A percentile compares a stretch with the other conserved stretches of the same genome.
These are phyloP conservation scores for Fusarium heterosporum DNA, from an alignment of 2,329 filamentous ascomycete genomes.

Conservation along the genomic window DNA sequence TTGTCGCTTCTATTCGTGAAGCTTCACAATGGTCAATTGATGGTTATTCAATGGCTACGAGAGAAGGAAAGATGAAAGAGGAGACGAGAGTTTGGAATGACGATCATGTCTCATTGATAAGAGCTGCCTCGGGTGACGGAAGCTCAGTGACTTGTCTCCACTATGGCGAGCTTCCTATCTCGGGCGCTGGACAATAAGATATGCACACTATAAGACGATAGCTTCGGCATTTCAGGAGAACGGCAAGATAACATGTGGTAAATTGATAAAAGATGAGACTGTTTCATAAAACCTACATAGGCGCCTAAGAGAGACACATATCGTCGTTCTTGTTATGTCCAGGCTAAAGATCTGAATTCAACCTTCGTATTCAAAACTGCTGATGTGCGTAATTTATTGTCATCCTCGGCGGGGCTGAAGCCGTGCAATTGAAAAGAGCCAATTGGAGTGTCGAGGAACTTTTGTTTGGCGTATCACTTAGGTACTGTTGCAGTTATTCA, in stretches of 20 bases:
- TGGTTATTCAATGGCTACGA: neutral
- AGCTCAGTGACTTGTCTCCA: slow-evolving; percentile 29
- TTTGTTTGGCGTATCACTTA: slow-evolving; percentile 12
- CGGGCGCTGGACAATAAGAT: neutral
- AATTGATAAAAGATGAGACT: neutral
- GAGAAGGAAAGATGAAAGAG: neutral
- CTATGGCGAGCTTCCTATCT: slow-evolving; percentile 22
- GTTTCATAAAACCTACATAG: neutral
- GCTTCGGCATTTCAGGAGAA: neutral
- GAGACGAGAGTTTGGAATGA: slow-evolving; percentile 31
- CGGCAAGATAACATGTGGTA: neutral
- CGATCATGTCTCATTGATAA: slow-evolving; percentile 31
- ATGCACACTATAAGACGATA: neutral
- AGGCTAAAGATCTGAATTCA: neutral
- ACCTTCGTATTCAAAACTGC: neutral
- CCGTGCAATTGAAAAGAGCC: neutral
- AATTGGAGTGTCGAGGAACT: slow-evolving; percentile 10
- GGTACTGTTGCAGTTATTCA: slow-evolving; percentile 41
- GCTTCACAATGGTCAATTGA: slow-evolving; percentile 2
- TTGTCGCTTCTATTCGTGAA: slow-evolving; percentile 18
- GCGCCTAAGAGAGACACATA: neutral
- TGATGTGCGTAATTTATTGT: neutral
- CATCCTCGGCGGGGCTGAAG: slow-evolving; percentile 6
- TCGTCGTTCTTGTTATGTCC: neutral
- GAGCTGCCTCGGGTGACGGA: slow-evolving; percentile 10